Base-by-base conservation (phyloP, 768 basidiomycete genomes). In the Kwoniella europaea region DNA sequence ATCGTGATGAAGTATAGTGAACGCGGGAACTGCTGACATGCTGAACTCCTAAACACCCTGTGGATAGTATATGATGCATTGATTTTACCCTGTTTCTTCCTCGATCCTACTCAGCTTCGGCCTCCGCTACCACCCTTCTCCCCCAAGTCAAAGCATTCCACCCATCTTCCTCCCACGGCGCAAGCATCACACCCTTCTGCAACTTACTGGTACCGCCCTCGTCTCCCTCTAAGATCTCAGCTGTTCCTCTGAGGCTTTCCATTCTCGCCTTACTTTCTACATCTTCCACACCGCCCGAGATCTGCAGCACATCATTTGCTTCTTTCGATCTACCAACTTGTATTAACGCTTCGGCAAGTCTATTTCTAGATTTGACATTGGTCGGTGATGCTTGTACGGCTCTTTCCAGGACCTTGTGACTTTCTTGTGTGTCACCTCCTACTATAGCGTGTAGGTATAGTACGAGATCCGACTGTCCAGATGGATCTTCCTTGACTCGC, bases 401-500 rank as follows among this genome's bases (percentile, higher is more conserved):
- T 5, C 61, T 42, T 29, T 77, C 61, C 2, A 80, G 67, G 9
- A 76, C 53, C 3, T 58, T 46, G 20, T 71, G 53, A 6, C 74
- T 76, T 18, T 71, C 71, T 4, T 71, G 73, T 27, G 53, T 5
- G 7, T 75, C 29, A 20, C 65, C 71, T 41, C 71, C 58, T 4
- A 56, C 27, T 16, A 94, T 87, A 77, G 90, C 86, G 76, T 94
- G 89, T 73, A 90, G 88, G 10, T 89, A 85, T 10, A 93, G 85
- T 65, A 97, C 86, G 80, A 91, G 88, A 55, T 90, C 87, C 43
- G 92, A 89, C 71, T 92, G 88, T 68, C 89, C 86, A 46, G 85
- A 81, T 10, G 91, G 90, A 83, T 95, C 94, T 64, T 91, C 87
- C 50, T 86, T 83, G 57, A 86, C 86, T 65, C 90, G 86, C 72